A percentile compares a stretch with the other conserved stretches of the same genome.
These are phyloP conservation scores for Eucalyptus brandiana DNA, from an alignment of 345 rosid species.

Conservation along the genomic window DNA sequence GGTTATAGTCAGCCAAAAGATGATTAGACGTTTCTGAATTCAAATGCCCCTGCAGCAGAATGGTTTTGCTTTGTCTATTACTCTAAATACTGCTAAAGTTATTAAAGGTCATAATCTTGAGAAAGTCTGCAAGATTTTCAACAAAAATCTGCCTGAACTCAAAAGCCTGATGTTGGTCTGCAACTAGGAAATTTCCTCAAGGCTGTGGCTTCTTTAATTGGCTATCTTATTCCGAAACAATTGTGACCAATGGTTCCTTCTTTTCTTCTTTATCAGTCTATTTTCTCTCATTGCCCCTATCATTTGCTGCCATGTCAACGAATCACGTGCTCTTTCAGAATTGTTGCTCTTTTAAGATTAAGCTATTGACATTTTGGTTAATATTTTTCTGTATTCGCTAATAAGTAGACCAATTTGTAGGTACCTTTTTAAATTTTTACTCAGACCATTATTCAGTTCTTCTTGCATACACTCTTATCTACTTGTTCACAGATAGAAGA, in stretches of 20 bases:
- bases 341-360: neutral
- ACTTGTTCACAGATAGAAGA: conserved; percentile 56
- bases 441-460: neutral
- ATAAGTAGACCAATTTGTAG: neutral
- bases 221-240: neutral
- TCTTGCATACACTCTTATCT: neutral
- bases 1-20: neutral
- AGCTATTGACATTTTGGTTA: neutral
- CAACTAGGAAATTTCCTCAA: neutral
- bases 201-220: neutral
- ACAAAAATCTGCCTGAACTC: neutral
- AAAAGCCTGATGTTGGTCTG: neutral
- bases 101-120: neutral
- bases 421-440: neutral
- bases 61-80: neutral
- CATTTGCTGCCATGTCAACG: neutral
- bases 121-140: neutral
- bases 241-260: neutral
- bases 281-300: neutral
- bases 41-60: neutral
- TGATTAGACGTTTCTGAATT: neutral
- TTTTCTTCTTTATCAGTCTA: neutral
- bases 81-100: neutral
- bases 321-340: neutral
- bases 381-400: neutral